Evolutionary conservation across 2,329 filamentous ascomycete species (phyloP).

Genomic region (Bipolaris zeicola): DNA sequence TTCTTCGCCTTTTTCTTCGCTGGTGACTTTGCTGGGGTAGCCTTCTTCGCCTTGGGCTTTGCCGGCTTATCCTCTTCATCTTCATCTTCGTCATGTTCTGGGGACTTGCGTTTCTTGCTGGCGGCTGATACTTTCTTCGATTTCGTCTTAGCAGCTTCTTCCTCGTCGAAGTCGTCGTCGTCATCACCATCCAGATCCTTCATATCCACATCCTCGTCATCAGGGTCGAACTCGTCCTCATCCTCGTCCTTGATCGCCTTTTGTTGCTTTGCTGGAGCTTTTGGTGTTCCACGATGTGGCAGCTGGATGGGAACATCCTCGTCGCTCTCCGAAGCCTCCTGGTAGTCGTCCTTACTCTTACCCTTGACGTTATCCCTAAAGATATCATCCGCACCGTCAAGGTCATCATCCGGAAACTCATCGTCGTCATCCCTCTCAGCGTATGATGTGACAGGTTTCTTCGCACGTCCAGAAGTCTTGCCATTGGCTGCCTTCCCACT

Average conservation of each 20-base stretch:
- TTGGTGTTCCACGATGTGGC: constrained; percentile 47
- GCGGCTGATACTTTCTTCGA: constrained; percentile 44
- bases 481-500: constrained; percentile 43
- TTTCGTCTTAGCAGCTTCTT: constrained; percentile 48
- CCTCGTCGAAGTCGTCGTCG: constrained; percentile 55
- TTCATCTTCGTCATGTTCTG: constrained; percentile 60
- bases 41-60: constrained; percentile 55
- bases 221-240: constrained; percentile 48
- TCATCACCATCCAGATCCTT: constrained; percentile 55
- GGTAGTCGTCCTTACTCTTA: constrained; percentile 70
- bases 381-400: constrained; percentile 76
- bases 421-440: constrained; percentile 69
- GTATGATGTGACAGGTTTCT: constrained; percentile 51
- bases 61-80: constrained; percentile 61
- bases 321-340: constrained; percentile 56
- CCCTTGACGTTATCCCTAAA: constrained; percentile 75
- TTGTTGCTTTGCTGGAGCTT: constrained; percentile 53
- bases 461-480: constrained; percentile 47
- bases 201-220: constrained; percentile 59
- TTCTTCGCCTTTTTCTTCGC: constrained; percentile 68
- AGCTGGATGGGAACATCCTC: constrained; percentile 37
- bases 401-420: constrained; percentile 49
- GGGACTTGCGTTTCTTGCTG: constrained; percentile 62
- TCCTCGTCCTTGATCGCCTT: constrained; percentile 48
- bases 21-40: constrained; percentile 54